phyloP scores from a whole-genome alignment of 2,329 filamentous ascomycete genomes.

The Shiraia bambusicola region DNA sequence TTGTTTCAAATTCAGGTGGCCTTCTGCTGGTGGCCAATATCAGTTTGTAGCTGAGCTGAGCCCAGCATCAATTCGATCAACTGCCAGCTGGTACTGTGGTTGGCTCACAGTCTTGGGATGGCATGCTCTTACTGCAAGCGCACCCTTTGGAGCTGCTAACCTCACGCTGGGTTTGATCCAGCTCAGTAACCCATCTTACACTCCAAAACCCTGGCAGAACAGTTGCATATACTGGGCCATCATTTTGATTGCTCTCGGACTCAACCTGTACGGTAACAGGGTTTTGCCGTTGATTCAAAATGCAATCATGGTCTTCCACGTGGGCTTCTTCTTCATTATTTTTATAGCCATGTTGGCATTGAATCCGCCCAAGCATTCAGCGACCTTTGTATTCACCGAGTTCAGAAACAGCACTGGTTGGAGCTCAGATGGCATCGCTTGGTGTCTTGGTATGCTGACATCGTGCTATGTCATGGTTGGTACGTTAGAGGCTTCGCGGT shows the following conservation, averaged over 20 bases:
- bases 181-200: constrained; percentile 38
- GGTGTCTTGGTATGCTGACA: constrained; percentile 35
- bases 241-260: constrained; percentile 30
- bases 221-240: constrained; percentile 49
- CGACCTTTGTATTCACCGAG: constrained; percentile 35
- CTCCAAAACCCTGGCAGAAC: constrained; percentile 46
- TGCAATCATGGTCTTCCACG: constrained; percentile 48
- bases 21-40: constrained; percentile 9
- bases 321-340: constrained; percentile 32
- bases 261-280: constrained; percentile 47
- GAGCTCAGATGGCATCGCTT: constrained; percentile 37
- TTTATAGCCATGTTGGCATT: constrained; percentile 50
- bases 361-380: constrained; percentile 42
- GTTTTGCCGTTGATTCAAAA: constrained; percentile 48
- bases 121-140: background rate
- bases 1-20: constrained; percentile 3
- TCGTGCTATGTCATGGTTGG: constrained; percentile 42
- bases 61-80: background rate
- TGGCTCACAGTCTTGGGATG: background rate
- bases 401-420: constrained; percentile 44
- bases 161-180: constrained; percentile 13
- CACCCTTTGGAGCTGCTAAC: background rate
- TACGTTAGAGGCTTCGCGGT: constrained; percentile 30
- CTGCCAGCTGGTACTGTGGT: background rate
- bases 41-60: constrained; percentile 7